Evolutionary conservation across 73 alveolate genomes (phyloP).

Genomic region (Paramecium caudatum): DNA sequence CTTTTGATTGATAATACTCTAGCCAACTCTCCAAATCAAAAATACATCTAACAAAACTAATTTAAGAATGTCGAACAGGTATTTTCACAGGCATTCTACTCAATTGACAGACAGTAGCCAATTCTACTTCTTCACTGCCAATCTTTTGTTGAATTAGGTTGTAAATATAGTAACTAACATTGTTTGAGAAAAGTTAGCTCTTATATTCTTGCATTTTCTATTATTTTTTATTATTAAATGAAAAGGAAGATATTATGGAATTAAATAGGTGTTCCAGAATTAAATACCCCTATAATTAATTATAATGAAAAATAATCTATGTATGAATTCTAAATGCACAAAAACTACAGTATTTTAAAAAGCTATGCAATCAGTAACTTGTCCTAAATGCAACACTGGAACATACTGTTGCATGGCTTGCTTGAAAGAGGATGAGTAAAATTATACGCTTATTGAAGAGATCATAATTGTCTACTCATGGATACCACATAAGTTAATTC

Average conservation of each 20-base stretch:
- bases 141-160: no score
- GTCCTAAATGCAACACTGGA: constrained; percentile 17
- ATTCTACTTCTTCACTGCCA: background rate
- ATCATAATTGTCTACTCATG: constrained; percentile 14
- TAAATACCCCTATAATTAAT: no score
- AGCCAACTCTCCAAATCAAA: constrained; percentile 25
- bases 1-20: background rate
- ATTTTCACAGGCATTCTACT: background rate
- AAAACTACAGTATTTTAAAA: constrained; percentile 50
- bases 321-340: constrained; percentile 23
- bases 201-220: no score
- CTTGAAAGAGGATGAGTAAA: constrained; percentile 56
- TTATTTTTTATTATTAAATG: no score
- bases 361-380: background rate
- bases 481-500: background rate
- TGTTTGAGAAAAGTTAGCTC: no score
- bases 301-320: background rate
- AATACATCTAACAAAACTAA: background rate
- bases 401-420: constrained; percentile 49
- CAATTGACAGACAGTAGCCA: background rate
- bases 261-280: no score
- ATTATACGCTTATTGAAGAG: constrained; percentile 9
- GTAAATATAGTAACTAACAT: background rate
- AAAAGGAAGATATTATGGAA: no score
- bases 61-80: constrained; percentile 26